A percentile compares a stretch with the other conserved stretches of the same genome.
phyloP scores from a whole-genome alignment of 2,329 filamentous ascomycete genomes.

The Blastomyces emzantsi region DNA sequence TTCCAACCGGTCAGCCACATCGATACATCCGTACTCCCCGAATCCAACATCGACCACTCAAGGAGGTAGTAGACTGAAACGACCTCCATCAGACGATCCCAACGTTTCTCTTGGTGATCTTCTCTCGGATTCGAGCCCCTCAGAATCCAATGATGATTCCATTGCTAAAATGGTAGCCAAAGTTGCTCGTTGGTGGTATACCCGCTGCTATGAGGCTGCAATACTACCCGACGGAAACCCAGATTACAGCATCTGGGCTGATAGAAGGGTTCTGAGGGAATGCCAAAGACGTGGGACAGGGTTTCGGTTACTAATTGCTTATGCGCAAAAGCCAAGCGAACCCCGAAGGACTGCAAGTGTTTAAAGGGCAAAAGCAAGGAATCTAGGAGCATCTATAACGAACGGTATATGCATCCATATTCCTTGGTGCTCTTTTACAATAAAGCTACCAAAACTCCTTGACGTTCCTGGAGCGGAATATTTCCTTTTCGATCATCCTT shows the following conservation, averaged over 20 bases:
- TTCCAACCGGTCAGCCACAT: conserved; percentile 27
- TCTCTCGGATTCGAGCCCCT: conserved; percentile 62
- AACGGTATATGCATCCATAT: not conserved
- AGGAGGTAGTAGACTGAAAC: conserved; percentile 13
- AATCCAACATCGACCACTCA: conserved; percentile 6
- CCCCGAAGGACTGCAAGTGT: conserved; percentile 39
- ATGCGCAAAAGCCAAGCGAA: conserved; percentile 66
- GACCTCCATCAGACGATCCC: conserved; percentile 30
- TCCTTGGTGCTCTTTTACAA: not conserved
- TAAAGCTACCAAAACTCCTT: not conserved
- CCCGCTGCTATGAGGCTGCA: conserved; percentile 73
- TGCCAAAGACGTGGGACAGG: conserved; percentile 81
- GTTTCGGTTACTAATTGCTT: conserved; percentile 83
- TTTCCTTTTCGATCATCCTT: not conserved
- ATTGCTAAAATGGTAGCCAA: conserved; percentile 89
- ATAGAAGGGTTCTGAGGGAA: conserved; percentile 66
- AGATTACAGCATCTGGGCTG: conserved; percentile 65
- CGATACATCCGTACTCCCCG: conserved; percentile 14
- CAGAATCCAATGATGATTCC: conserved; percentile 63
- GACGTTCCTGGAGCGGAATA: not conserved
- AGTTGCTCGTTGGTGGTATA: conserved; percentile 96
- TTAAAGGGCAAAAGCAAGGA: conserved; percentile 15
- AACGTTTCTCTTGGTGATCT: conserved; percentile 55
- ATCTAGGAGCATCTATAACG: not conserved
- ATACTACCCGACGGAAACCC: conserved; percentile 43